Percentiles rank a stretch among this genome's conserved stretches.
Conservation (phyloP, 345 rosid species). For the Eutrema japonicum region DNA sequence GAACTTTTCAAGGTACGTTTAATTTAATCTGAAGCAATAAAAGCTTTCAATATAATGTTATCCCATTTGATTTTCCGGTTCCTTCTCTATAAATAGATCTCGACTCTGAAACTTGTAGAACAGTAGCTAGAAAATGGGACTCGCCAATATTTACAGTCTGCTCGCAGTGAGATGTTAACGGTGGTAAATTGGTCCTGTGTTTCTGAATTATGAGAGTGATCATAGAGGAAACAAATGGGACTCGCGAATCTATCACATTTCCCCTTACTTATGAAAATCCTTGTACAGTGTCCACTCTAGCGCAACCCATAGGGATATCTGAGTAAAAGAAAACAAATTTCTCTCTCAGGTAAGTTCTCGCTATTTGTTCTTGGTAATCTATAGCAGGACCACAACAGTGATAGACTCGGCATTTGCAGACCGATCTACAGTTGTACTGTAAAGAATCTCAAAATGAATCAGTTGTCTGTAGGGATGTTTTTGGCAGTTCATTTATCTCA, state of each 20-base stretch:
- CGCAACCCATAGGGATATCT: not conserved
- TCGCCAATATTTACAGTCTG: not conserved
- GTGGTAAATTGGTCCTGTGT: not conserved
- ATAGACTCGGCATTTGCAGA: not conserved
- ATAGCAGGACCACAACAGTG: constrained; percentile 10
- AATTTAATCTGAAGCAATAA: not conserved
- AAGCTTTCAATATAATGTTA: not conserved
- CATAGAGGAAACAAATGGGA: constrained; percentile 10
- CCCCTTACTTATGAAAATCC: not conserved
- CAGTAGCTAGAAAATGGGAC: constrained; percentile 17
- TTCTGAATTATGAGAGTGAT: not conserved
- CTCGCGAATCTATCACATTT: too few species aligned
- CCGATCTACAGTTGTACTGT: not conserved
- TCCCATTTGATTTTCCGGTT: not conserved
- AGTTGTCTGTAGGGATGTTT: not conserved
- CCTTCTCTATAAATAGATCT: not conserved
- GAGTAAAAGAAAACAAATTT: not conserved
- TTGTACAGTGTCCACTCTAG: not conserved
- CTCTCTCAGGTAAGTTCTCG: not conserved
- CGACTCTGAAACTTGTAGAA: constrained; percentile 4
- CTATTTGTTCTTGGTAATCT: not conserved
- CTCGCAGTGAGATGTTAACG: not conserved
- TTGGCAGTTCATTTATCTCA: not conserved
- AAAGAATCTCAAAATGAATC: not conserved
- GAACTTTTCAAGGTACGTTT: constrained; percentile 73